phyloP scores from a whole-genome alignment of 257 asterid species.

The Hygrophila difformis region DNA sequence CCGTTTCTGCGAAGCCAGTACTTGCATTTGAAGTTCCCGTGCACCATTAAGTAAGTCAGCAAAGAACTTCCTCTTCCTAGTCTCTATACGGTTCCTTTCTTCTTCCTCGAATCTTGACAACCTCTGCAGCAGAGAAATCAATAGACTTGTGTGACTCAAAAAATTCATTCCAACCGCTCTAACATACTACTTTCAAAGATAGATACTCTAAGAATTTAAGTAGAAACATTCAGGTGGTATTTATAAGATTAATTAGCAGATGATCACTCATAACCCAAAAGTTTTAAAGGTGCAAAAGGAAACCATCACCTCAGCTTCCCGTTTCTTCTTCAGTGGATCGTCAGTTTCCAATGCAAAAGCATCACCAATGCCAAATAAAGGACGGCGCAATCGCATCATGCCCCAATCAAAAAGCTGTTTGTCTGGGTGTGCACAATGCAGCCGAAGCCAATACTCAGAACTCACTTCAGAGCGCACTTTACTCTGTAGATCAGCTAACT shows the following conservation, averaged over 20 bases:
- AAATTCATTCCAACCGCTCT: slow-evolving; percentile 5
- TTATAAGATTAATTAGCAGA: slow-evolving; percentile 5
- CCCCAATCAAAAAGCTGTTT: slow-evolving; percentile 98
- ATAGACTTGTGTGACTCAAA: slow-evolving; percentile 10
- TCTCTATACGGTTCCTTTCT: slow-evolving; percentile 75
- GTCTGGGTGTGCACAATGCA: slow-evolving; percentile 74
- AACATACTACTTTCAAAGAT: slow-evolving; percentile 4
- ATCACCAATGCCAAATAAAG: slow-evolving; percentile 89
- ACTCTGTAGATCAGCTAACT: slow-evolving; percentile 77
- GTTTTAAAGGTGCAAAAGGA: background rate
- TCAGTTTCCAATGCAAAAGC: slow-evolving; percentile 82
- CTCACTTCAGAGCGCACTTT: slow-evolving; percentile 87
- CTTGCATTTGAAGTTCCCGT: slow-evolving; percentile 89
- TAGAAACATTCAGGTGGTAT: slow-evolving; percentile 8
- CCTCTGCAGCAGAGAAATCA: slow-evolving; percentile 48
- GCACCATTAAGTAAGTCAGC: slow-evolving; percentile 83
- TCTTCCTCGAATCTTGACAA: slow-evolving; percentile 87
- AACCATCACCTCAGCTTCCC: slow-evolving; percentile 75
- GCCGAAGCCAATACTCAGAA: slow-evolving; percentile 92
- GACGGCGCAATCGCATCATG: slow-evolving; percentile 80
- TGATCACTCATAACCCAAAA: slow-evolving; percentile 1
- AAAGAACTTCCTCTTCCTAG: slow-evolving; percentile 78
- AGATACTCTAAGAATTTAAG: background rate
- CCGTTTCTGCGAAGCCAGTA: slow-evolving; percentile 85
- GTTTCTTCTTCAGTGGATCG: slow-evolving; percentile 89